Evolutionary conservation across 495 filamentous ascomycete species (phyloP).

Genomic region (Lasiosphaeria miniovina): DNA sequence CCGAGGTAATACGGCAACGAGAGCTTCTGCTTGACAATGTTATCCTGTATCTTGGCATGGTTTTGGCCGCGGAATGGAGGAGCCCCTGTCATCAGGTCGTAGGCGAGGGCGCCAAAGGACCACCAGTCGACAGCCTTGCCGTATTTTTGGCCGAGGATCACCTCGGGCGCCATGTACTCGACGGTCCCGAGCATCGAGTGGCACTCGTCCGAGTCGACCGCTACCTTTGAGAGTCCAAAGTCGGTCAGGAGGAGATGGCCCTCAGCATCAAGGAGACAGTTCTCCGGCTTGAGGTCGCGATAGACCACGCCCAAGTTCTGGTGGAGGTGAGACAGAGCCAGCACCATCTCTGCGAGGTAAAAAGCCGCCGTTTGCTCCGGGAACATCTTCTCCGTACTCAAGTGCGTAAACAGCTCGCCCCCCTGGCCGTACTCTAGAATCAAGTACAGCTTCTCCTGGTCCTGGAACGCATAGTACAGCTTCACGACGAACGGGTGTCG

Average conservation of each 20-base stretch:
- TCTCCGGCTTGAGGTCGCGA: conserved; percentile 95
- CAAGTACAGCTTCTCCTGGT: conserved; percentile 94
- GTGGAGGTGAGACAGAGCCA: conserved; percentile 91
- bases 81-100: conserved; percentile 84
- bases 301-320: conserved; percentile 89
- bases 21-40: conserved; percentile 89
- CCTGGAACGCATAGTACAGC: conserved; percentile 96
- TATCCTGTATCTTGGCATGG: conserved; percentile 86
- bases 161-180: conserved; percentile 98
- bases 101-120: conserved; percentile 90
- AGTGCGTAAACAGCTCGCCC: conserved; percentile 88
- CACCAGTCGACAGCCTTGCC: conserved; percentile 97
- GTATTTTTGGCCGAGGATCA: conserved; percentile 79
- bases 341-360: conserved; percentile 97
- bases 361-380: conserved; percentile 82
- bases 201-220: conserved; percentile 78
- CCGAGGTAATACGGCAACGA: conserved; percentile 81
- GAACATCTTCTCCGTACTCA: conserved; percentile 90
- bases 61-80: conserved; percentile 90
- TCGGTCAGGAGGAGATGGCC: conserved; percentile 94
- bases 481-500: conserved; percentile 97
- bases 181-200: conserved; percentile 88
- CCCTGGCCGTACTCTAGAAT: conserved; percentile 99
- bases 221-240: conserved; percentile 94
- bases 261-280: conserved; percentile 87